Base-by-base conservation (phyloP, 495 filamentous ascomycete genomes). In the Tuber melanosporum region DNA sequence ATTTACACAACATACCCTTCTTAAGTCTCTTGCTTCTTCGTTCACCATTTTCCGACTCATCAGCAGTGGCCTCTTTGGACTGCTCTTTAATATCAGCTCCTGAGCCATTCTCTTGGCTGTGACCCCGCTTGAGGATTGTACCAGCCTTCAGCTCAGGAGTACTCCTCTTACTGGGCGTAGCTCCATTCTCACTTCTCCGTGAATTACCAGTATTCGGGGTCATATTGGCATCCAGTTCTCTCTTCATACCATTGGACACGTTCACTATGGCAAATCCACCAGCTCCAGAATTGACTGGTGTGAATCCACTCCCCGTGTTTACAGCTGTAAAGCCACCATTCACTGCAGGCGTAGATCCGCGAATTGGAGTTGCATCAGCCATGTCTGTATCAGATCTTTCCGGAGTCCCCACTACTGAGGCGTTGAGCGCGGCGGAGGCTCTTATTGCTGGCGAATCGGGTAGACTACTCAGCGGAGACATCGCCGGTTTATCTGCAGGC, bases 1-100 rank as follows among this genome's bases (percentile, higher is more conserved):
- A 81, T 72, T 71, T 74, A 72, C 73, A 76, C 3, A 20, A 86
- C 87, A 81, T 88, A 95, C 93, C 94, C 89, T 97, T 97, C 85
- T 95, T 96, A 14, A 97, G 85, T 49, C 95, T 89, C 86, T 99
- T 98, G 84, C 94, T 98, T 73, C 95, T 90, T 75, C 96, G 88
- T 75, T 93, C 95, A 74, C 89, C 90, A 76, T 87, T 87, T 77
- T 97, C 93, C 10, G 85, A 87, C 66, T 94, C 91, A 39, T 90
- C 89, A 62, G 88, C 88, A 72, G 71, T 74, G 43, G 72, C 78
- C 32, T 75, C 75, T 71, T 82, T 77, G n/a, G 77, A 69, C 45
- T 87, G 49, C n/a, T 80, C 80, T 71, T 80, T 81, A 71, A 39
- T 76, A 76, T 80, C 78, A 73, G 69, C 73, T 41, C 45, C 80